phyloP scores from a whole-genome alignment of 2,329 filamentous ascomycete species.

The Botrytis cinerea region DNA sequence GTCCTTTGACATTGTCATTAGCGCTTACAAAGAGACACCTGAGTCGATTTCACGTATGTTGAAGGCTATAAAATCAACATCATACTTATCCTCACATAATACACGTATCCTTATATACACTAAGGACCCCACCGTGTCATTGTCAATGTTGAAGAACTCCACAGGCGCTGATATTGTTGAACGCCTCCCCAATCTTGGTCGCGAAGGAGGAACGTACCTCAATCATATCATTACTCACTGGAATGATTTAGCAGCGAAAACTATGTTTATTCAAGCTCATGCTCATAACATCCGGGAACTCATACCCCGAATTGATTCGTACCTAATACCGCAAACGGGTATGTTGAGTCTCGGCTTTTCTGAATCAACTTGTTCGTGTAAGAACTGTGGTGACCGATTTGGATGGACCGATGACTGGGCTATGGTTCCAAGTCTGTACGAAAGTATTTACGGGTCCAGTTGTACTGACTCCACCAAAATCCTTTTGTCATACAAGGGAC shows the following conservation, averaged over 20 bases:
- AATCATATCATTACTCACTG: constrained; percentile 49
- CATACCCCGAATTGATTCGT: constrained; percentile 45
- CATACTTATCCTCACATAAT: constrained; percentile 28
- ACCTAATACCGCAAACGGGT: constrained; percentile 47
- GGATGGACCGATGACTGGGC: constrained; percentile 45
- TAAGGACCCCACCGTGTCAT: constrained; percentile 31
- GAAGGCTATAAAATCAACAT: constrained; percentile 31
- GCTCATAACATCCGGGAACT: constrained; percentile 46
- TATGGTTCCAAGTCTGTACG: constrained; percentile 43
- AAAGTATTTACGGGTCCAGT: constrained; percentile 36
- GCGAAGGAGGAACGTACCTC: constrained; percentile 52
- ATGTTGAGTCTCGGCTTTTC: constrained; percentile 49
- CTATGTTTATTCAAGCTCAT: constrained; percentile 51
- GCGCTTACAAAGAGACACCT: constrained; percentile 35
- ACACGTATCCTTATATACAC: constrained; percentile 37
- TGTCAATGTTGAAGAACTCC: constrained; percentile 28
- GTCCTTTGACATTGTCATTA: constrained; percentile 38
- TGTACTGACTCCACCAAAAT: constrained; percentile 37
- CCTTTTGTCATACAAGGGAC: constrained; percentile 49
- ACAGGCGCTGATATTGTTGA: constrained; percentile 36
- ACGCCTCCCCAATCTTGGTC: constrained; percentile 45
- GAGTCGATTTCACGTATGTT: constrained; percentile 31
- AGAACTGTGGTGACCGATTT: constrained; percentile 46
- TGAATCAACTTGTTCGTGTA: constrained; percentile 44
- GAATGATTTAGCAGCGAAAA: constrained; percentile 49